Evolutionary conservation across 1,284 basidiomycete species (phyloP), one percentile per base, ranked within the genome.

Genomic region (Marasmius fiardii): DNA sequence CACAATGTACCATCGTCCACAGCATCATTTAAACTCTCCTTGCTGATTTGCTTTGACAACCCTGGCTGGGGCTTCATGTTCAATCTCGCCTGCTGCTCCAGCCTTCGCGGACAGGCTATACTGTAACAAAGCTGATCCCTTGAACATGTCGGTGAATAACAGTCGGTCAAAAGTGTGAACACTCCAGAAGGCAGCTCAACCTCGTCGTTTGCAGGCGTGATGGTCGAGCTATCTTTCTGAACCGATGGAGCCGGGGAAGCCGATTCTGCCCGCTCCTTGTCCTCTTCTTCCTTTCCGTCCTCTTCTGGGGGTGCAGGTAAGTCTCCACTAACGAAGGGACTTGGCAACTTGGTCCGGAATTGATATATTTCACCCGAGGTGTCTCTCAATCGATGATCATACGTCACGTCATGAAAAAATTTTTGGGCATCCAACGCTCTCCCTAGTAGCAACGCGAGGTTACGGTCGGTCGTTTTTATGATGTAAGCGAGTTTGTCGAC

Each of bases 381-480:
- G 72, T 99, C 97, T 51, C 97, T 81, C 60, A 99, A 70, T 12
- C 96, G 87, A 71, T 99, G 97, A 67, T 98, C 95, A 69, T 99
- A 99, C 6, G 96, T 98, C 61, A 99, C 97, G 66, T 98, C 97
- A 70, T 99, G 97, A 71, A 99, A 99, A 76, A 96, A 98, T 75
- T 98, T 99, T 74, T 99, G 97, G 12, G 95, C 92, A 68, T 99
- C 97, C 55, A 99, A 79, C 4, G 96, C 95, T 49, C 97, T 84
- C 12, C 97, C 97, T 10, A 99, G 82, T 2, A 99, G 79, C 45
- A 99, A 74, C 3, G 97, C 97, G 21, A 99, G 82, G 70, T 98
- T 98, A 18, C 97, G 84, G 72, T 99, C 97, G 5, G 93, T 94
- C 2, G 96, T 99, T 73, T 95, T 96, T 80, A 98, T 98, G 71